Base-by-base conservation (phyloP, 148 eudicot species). In the Bassia scoparia region DNA sequence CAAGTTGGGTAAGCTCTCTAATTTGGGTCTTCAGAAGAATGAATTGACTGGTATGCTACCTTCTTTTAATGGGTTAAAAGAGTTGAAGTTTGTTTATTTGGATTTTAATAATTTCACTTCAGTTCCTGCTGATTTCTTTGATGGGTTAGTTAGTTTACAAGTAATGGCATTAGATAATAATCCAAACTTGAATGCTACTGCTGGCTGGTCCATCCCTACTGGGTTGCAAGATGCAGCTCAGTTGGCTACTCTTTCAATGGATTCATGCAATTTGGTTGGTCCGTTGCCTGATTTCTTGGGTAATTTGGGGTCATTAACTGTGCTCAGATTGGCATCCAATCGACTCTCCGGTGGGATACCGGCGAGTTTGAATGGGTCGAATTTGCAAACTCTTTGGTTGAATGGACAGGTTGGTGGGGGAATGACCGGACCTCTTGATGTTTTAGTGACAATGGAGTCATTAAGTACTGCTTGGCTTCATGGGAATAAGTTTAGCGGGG, bases 381-480 rank as follows among this genome's bases (percentile, higher is more conserved):
- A 72, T 58, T 49, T 96, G 83, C 88, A 86, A 77, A 56, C 67
- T 3, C 81, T 96, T 61, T 89, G 97, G 97, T 77, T 96, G 70
- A 96, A 96, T 83, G 91, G 82, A 18, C 94, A 92, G 58, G 70
- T 37, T 52, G 90, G 88, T 65, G 81, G 84, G 11, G 95, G 91
- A 41, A 81, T 96, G 96, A 83, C 72, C 12, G 99, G 99, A 8
- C 70, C 92, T 24, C 78, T 96, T 67, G 99, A 92, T 79, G 68
- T 87, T 23, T 76, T 90, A 61, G 81, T 81, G 15, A 86, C 88
- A 15, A 92, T 96, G 92, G 81, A 30, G n/a, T 92, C 96, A 16
- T 80, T 96, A 70, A 77, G 88, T 48, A 90, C 88, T 80, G 84
- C 87, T 60, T 96, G 97, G 97, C 99, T 96, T 71, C 99, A 96